Evolutionary conservation across 2,329 filamentous ascomycete species (phyloP).

Genomic region (Claviceps maximensis): DNA sequence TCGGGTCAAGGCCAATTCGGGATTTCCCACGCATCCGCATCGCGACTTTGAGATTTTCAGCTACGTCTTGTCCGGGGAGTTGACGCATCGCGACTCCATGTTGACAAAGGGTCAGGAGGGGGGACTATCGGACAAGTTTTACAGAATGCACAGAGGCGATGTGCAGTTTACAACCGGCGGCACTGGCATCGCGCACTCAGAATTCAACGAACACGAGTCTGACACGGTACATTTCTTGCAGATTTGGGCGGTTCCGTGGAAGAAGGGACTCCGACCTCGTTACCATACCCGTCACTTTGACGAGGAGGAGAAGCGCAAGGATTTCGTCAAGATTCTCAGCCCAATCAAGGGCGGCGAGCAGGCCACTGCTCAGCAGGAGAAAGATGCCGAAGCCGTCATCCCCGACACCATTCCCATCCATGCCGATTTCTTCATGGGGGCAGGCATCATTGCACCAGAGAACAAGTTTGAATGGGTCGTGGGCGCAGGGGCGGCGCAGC

Average conservation of each 20-base stretch:
- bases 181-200: slow-evolving; percentile 65
- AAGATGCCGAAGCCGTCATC: slow-evolving; percentile 46
- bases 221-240: slow-evolving; percentile 74
- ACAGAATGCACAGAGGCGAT: slow-evolving; percentile 61
- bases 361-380: slow-evolving; percentile 49
- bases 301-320: slow-evolving; percentile 59
- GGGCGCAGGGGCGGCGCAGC: slow-evolving; percentile 42
- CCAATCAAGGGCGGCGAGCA: slow-evolving; percentile 54
- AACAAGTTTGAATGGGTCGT: slow-evolving; percentile 58
- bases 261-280: slow-evolving; percentile 53
- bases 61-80: slow-evolving; percentile 73
- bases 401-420: slow-evolving; percentile 67
- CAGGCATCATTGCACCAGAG: slow-evolving; percentile 55
- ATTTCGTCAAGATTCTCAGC: slow-evolving; percentile 63
- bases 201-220: slow-evolving; percentile 61
- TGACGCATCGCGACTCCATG: slow-evolving; percentile 82
- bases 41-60: slow-evolving; percentile 82
- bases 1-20: slow-evolving; percentile 57
- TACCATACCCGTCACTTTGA: slow-evolving; percentile 65
- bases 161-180: slow-evolving; percentile 88
- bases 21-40: slow-evolving; percentile 78
- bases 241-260: slow-evolving; percentile 78
- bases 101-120: slow-evolving; percentile 54
- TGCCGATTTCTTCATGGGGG: slow-evolving; percentile 73
- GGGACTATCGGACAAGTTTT: slow-evolving; percentile 49